A percentile compares a stretch with the other conserved stretches of the same genome.
Conservation (phyloP, 2,329 filamentous ascomycete genomes). For the Plenodomus tracheiphilus region DNA sequence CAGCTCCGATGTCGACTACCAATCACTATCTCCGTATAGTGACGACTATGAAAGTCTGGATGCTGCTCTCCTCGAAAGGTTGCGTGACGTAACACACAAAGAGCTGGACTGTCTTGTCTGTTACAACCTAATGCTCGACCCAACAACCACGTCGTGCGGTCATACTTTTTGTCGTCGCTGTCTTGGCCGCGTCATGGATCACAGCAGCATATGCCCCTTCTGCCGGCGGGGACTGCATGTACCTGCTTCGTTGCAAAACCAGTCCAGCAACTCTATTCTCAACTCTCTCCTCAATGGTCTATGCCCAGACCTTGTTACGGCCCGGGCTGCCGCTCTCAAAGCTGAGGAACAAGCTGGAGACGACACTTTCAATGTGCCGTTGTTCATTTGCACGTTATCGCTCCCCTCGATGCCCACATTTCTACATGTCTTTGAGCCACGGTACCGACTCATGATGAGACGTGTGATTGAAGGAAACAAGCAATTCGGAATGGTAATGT, state of each 20-base stretch:
- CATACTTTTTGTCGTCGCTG: constrained; percentile 88
- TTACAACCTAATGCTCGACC: constrained; percentile 78
- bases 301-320: constrained; percentile 66
- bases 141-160: constrained; percentile 81
- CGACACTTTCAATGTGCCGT: constrained; percentile 61
- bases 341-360: constrained; percentile 60
- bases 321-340: constrained; percentile 59
- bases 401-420: constrained; percentile 84
- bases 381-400: constrained; percentile 81
- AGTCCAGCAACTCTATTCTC: constrained; percentile 66
- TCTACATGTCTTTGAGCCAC: constrained; percentile 88
- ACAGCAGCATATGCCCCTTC: constrained; percentile 76
- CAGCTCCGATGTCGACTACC: constrained; percentile 60
- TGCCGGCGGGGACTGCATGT: constrained; percentile 70
- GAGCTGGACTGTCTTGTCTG: constrained; percentile 91
- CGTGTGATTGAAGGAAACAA: constrained; percentile 72
- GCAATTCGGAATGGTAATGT: constrained; percentile 85
- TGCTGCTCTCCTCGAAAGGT: constrained; percentile 54
- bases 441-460: constrained; percentile 86
- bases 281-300: constrained; percentile 66
- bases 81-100: constrained; percentile 64
- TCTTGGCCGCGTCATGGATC: constrained; percentile 73
- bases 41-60: constrained; percentile 52
- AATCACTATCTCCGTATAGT: constrained; percentile 38
- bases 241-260: constrained; percentile 52